Evolutionary conservation across 1,284 basidiomycete species (phyloP).

Genomic region (Sutorius eximius): DNA sequence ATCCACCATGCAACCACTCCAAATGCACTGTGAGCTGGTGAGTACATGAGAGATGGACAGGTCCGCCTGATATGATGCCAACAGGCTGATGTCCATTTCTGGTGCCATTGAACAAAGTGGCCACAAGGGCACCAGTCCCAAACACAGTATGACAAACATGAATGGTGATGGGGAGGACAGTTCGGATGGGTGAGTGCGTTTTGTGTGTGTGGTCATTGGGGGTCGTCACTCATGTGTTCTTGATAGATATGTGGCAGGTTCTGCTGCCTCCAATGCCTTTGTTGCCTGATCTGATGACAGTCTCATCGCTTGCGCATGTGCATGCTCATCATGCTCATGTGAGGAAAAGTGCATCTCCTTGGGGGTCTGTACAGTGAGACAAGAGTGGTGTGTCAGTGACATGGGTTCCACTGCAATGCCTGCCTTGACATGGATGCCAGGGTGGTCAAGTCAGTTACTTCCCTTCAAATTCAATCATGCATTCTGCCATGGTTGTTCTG

Average conservation of each 20-base stretch:
- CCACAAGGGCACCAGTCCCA: not conserved
- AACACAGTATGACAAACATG: not conserved
- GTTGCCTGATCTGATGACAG: conserved; percentile 39
- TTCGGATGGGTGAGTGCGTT: conserved; percentile 28
- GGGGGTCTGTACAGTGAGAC: conserved; percentile 15
- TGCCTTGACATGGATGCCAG: not conserved
- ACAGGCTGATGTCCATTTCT: conserved; percentile 22
- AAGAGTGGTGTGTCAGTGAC: conserved; percentile 12
- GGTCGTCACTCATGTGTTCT: conserved; percentile 9
- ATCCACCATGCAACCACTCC: not conserved
- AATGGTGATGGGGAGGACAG: conserved; percentile 18
- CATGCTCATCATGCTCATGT: too few relatives aligned
- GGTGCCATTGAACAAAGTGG: conserved; percentile 3
- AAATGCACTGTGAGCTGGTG: conserved; percentile 8
- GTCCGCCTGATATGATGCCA: conserved; percentile 6
- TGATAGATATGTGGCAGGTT: conserved; percentile 39
- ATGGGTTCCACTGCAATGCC: conserved; percentile 12
- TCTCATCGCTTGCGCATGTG: conserved; percentile 32
- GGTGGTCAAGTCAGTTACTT: conserved; percentile 8
- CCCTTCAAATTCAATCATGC: not conserved
- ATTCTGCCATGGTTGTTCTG: conserved; percentile 5
- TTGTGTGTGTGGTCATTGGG: not conserved
- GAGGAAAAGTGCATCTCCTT: conserved; percentile 20
- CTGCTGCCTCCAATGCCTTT: conserved; percentile 49
- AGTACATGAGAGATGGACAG: conserved; percentile 18